These are phyloP conservation scores for Cyclotella sp. DNA, from an alignment of 108 stramenopile species.

Conservation along the genomic window DNA sequence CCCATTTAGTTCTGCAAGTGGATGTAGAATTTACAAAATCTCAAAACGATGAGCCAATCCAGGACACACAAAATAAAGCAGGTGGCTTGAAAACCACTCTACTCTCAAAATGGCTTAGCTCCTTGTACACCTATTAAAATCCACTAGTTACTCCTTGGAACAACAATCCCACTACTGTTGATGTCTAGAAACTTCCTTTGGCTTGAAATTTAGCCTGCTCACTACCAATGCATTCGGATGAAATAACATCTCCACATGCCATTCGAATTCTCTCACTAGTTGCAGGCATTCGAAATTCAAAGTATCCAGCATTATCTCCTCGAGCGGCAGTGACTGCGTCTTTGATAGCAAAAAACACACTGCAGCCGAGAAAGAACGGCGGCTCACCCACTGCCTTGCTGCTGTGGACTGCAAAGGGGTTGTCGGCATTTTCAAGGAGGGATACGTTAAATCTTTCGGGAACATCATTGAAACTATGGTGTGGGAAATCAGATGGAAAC, in stretches of 20 bases:
- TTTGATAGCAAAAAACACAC: slow-evolving; percentile 94
- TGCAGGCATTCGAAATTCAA: slow-evolving; percentile 89
- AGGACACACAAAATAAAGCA: no score
- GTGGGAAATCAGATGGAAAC: neutral
- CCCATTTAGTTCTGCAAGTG: no score
- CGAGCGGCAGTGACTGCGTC: slow-evolving; percentile 86
- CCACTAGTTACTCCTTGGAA: neutral
- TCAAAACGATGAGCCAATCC: no score
- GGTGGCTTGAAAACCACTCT: no score
- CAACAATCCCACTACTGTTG: neutral
- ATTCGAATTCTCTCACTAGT: slow-evolving; percentile 89
- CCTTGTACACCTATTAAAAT: no score
- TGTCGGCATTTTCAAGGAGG: slow-evolving; percentile 83
- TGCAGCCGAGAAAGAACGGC: slow-evolving; percentile 90
- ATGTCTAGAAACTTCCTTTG: slow-evolving; percentile 36
- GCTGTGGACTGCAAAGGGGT: slow-evolving; percentile 93
- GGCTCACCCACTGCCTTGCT: slow-evolving; percentile 97
- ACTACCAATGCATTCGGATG: slow-evolving; percentile 52
- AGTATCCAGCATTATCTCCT: slow-evolving; percentile 57
- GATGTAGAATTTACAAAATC: no score
- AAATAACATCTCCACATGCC: slow-evolving; percentile 67
- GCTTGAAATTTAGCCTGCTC: slow-evolving; percentile 41
- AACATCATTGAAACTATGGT: slow-evolving; percentile 85
- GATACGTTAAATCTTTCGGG: slow-evolving; percentile 91
- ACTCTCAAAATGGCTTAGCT: no score